Percentiles rank a stretch among this genome's conserved stretches.
Evolutionary conservation across 1,284 basidiomycete species (phyloP).

Genomic region (Cutaneotrichosporon cavernicola): DNA sequence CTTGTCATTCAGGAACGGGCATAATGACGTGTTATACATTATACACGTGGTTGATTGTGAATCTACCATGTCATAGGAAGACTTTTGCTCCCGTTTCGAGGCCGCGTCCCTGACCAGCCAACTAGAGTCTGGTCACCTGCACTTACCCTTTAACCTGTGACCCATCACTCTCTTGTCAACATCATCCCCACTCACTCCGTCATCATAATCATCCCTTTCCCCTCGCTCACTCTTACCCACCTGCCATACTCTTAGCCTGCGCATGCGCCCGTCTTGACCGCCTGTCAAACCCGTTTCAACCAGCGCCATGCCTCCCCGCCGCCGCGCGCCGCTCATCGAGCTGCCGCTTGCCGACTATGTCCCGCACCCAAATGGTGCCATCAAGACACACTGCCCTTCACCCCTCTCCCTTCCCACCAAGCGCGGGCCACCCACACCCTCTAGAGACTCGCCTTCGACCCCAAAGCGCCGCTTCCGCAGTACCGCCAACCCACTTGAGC

Average conservation of each 20-base stretch:
- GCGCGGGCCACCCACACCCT: conserved; percentile 14
- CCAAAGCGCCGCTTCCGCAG: conserved; percentile 11
- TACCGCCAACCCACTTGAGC: neutral
- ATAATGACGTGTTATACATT: neutral
- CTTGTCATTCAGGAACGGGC: neutral
- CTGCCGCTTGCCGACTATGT: conserved; percentile 26
- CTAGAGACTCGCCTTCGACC: neutral
- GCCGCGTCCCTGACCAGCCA: neutral
- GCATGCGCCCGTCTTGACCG: neutral
- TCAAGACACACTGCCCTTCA: conserved; percentile 13
- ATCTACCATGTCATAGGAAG: neutral
- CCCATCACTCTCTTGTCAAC: neutral
- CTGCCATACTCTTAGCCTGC: neutral
- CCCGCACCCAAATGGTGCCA: conserved; percentile 9
- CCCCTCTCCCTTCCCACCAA: conserved; percentile 25
- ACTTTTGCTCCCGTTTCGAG: neutral
- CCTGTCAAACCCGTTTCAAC: neutral
- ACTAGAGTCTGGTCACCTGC: neutral
- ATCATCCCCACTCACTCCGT: neutral
- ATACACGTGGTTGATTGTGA: neutral
- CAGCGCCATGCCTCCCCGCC: neutral
- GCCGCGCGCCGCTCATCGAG: conserved; percentile 18
- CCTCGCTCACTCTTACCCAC: neutral
- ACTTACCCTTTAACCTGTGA: too few relatives aligned
- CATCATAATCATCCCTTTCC: neutral